Evolutionary conservation across 2,329 filamentous ascomycete genomes (phyloP).

Genomic region (Cladorrhinum sp.): DNA sequence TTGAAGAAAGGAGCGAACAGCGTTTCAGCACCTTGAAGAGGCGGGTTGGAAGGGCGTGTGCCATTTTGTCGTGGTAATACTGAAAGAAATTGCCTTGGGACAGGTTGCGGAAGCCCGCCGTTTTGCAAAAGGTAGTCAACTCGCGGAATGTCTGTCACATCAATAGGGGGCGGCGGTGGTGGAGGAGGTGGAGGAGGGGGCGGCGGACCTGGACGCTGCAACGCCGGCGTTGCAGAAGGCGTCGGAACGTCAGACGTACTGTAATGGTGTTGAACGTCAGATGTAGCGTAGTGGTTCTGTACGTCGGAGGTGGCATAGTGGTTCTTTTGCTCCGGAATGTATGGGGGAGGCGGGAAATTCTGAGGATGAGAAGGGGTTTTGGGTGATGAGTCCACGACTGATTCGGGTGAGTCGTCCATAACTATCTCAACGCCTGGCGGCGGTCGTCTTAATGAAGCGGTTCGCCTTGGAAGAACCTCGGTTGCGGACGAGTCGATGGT

Average conservation of each 20-base stretch:
- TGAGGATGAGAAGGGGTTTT: conserved; percentile 58
- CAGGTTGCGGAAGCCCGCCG: conserved; percentile 70
- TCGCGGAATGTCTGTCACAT: conserved; percentile 68
- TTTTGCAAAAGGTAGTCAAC: conserved; percentile 92
- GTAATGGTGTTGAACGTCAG: conserved; percentile 30
- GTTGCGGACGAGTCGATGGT: conserved; percentile 24
- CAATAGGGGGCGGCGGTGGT: conserved; percentile 73
- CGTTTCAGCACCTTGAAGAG: conserved; percentile 64
- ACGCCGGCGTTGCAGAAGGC: conserved; percentile 40
- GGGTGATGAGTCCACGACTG: conserved; percentile 54
- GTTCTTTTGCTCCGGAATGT: conserved; percentile 41
- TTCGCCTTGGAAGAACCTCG: conserved; percentile 20
- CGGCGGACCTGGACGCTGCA: conserved; percentile 35
- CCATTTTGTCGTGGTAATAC: conserved; percentile 57
- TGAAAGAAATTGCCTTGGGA: conserved; percentile 71
- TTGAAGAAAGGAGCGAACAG: conserved; percentile 81
- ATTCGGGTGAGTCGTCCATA: conserved; percentile 50
- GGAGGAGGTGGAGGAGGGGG: conserved; percentile 47
- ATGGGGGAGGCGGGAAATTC: conserved; percentile 46
- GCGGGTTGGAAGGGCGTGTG: conserved; percentile 59
- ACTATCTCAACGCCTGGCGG: conserved; percentile 37
- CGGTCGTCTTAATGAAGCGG: conserved; percentile 26
- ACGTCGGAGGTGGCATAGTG: conserved; percentile 35
- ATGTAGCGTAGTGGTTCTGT: conserved; percentile 16
- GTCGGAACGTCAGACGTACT: conserved; percentile 40